Conservation (phyloP, 1,284 basidiomycete genomes). For the Pseudozyma sp. region DNA sequence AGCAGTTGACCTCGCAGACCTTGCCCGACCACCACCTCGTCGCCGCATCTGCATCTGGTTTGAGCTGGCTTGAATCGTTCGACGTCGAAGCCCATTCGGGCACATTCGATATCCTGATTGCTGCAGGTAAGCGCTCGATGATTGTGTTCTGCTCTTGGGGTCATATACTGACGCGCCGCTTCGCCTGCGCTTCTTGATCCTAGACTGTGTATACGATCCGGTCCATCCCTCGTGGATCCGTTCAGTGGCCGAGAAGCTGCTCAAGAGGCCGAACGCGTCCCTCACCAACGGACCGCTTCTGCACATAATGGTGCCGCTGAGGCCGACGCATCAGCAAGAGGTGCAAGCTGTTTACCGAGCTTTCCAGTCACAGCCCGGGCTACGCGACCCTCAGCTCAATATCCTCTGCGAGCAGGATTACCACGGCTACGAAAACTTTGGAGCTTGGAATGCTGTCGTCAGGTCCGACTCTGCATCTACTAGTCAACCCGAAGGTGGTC, state of each 20-base stretch:
- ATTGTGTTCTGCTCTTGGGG: no score
- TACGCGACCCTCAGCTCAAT: conserved; percentile 7
- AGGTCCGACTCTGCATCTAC: conserved; percentile 5
- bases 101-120: conserved; percentile 54
- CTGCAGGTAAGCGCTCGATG: conserved; percentile 41
- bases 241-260: conserved; percentile 52
- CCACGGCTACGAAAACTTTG: conserved; percentile 56
- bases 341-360: conserved; percentile 54
- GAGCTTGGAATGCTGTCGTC: conserved; percentile 35
- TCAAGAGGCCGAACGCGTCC: neutral
- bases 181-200: neutral
- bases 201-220: conserved; percentile 64
- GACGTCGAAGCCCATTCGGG: conserved; percentile 12
- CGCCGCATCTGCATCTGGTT: neutral
- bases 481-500: conserved; percentile 28
- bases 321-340: conserved; percentile 56
- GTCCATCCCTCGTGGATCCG: conserved; percentile 60
- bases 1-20: conserved; percentile 50
- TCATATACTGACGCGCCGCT: neutral
- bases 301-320: conserved; percentile 57
- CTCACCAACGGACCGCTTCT: conserved; percentile 22
- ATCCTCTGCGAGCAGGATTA: conserved; percentile 38
- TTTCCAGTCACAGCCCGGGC: conserved; percentile 17
- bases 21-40: conserved; percentile 24
- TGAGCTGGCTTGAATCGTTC: conserved; percentile 8